phyloP scores from a whole-genome alignment of 495 filamentous ascomycete species.

The Podospora sp. region DNA sequence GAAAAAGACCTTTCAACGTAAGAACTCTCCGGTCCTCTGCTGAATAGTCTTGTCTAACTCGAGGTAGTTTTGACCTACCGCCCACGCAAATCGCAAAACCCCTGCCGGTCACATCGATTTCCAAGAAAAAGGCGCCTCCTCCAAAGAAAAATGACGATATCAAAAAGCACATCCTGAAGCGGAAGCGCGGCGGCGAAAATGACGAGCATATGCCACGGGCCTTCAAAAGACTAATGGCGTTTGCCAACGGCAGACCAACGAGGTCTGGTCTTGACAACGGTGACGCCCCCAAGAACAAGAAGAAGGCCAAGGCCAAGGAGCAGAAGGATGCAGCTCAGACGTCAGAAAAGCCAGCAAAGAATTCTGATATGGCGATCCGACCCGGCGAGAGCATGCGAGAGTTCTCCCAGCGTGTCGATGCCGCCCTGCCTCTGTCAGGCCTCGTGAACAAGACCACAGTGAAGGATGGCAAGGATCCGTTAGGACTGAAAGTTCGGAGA shows the following conservation, averaged over 20 bases:
- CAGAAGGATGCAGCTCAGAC: constrained; percentile 3
- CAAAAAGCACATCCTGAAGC: constrained; percentile 38
- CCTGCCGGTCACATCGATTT: constrained; percentile 59
- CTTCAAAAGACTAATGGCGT: constrained; percentile 80
- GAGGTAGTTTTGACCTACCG: constrained; percentile 70
- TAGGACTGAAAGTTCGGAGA: constrained; percentile 57
- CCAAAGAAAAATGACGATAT: constrained; percentile 33
- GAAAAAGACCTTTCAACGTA: constrained; percentile 53
- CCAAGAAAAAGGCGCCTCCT: constrained; percentile 34
- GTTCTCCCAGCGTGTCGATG: constrained; percentile 83
- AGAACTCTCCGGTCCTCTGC: constrained; percentile 9
- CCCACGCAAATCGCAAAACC: constrained; percentile 70
- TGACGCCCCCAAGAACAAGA: constrained; percentile 40
- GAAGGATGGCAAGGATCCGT: constrained; percentile 50
- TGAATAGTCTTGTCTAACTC: constrained; percentile 23
- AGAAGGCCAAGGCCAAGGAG: constrained; percentile 55
- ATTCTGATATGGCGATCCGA: constrained; percentile 60
- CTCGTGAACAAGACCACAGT: constrained; percentile 56
- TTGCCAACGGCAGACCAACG: constrained; percentile 57
- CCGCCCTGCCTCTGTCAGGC: constrained; percentile 72
- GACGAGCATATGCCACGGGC: constrained; percentile 83
- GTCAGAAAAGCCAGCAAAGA: constrained; percentile 11
- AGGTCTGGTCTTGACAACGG: constrained; percentile 73
- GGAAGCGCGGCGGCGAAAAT: constrained; percentile 48
- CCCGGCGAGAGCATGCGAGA: constrained; percentile 82